These are phyloP conservation scores for Dillenia turbinata DNA, from an alignment of 164 flowering plant species.

Conservation along the genomic window DNA sequence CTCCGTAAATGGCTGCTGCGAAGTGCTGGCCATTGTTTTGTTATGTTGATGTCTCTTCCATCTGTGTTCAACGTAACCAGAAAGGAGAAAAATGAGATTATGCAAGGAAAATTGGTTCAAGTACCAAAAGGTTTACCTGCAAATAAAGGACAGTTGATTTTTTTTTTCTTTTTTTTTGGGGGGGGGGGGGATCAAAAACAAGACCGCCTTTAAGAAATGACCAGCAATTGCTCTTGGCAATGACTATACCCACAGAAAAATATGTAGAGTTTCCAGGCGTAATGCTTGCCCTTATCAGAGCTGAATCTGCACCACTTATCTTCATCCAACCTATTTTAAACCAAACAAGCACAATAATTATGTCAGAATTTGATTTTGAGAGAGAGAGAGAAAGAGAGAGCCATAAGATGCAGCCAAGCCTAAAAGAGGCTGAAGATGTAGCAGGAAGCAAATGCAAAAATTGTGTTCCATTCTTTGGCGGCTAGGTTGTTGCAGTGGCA, in stretches of 20 bases:
- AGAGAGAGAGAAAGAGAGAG: too few relatives aligned
- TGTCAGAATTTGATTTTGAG: too few relatives aligned
- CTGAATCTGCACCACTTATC: conserved; percentile 46
- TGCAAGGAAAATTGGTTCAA: neutral
- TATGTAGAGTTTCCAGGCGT: conserved; percentile 24
- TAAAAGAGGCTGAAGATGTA: too few relatives aligned
- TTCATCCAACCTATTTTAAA: conserved; percentile 68
- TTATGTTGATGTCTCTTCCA: conserved; percentile 27
- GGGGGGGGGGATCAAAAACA: conserved; percentile 41
- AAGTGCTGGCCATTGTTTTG: conserved; percentile 51
- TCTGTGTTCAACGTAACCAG: conserved; percentile 35
- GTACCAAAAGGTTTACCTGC: conserved; percentile 31
- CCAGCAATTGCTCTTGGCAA: conserved; percentile 76
- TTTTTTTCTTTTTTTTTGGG: too few relatives aligned
- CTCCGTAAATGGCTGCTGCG: conserved; percentile 81
- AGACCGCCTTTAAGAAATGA: conserved; percentile 98
- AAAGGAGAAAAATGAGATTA: neutral
- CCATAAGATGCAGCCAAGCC: too few relatives aligned
- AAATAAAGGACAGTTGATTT: conserved; percentile 43
- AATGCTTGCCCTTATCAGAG: conserved; percentile 52
- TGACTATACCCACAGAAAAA: conserved; percentile 64
- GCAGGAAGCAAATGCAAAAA: too few relatives aligned
- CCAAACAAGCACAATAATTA: too few relatives aligned
- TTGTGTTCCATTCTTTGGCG: too few relatives aligned
- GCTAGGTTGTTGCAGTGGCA: too few relatives aligned